Conservation (phyloP, 306 rosid species). For the Psophocarpus tetragonolobus region DNA sequence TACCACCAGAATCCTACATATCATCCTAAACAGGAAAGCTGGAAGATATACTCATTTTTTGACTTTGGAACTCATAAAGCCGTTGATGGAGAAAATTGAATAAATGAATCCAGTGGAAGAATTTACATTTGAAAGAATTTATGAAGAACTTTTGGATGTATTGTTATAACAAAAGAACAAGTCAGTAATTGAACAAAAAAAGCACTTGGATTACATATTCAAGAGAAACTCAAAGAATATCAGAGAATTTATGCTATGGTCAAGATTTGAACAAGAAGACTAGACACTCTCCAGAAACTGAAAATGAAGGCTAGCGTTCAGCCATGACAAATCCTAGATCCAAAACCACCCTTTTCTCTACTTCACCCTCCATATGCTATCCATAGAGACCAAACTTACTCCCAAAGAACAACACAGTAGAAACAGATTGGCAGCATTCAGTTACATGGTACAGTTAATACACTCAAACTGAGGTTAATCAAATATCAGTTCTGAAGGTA, state of each 20-base stretch:
- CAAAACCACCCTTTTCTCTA: slow-evolving; percentile 39
- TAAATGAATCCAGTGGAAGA: slow-evolving; percentile 43
- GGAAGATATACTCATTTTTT: slow-evolving; percentile 39
- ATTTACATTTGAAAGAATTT: slow-evolving; percentile 60
- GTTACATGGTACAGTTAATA: slow-evolving; percentile 44
- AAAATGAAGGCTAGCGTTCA: slow-evolving; percentile 49
- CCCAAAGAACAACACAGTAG: slow-evolving; percentile 31
- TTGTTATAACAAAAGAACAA: slow-evolving; percentile 40
- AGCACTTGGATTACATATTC: slow-evolving; percentile 41
- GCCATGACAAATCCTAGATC: slow-evolving; percentile 48
- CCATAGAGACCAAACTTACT: slow-evolving; percentile 29
- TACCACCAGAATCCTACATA: slow-evolving; percentile 38
- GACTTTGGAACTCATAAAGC: slow-evolving; percentile 35
- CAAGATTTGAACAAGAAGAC: slow-evolving; percentile 34
- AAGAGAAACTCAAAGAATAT: slow-evolving; percentile 32
- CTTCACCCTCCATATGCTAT: slow-evolving; percentile 40
- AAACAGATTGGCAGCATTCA: slow-evolving; percentile 37
- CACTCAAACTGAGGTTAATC: slow-evolving; percentile 36
- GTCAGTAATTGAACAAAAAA: slow-evolving; percentile 35
- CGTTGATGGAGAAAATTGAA: slow-evolving; percentile 44
- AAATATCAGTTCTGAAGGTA: slow-evolving; percentile 32
- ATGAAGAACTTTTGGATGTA: slow-evolving; percentile 37
- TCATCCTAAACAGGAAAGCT: slow-evolving; percentile 40
- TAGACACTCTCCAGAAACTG: slow-evolving; percentile 35
- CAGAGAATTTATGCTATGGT: slow-evolving; percentile 6